Base-by-base conservation (phyloP, 805 yeast genomes). In the Candida schatavii region DNA sequence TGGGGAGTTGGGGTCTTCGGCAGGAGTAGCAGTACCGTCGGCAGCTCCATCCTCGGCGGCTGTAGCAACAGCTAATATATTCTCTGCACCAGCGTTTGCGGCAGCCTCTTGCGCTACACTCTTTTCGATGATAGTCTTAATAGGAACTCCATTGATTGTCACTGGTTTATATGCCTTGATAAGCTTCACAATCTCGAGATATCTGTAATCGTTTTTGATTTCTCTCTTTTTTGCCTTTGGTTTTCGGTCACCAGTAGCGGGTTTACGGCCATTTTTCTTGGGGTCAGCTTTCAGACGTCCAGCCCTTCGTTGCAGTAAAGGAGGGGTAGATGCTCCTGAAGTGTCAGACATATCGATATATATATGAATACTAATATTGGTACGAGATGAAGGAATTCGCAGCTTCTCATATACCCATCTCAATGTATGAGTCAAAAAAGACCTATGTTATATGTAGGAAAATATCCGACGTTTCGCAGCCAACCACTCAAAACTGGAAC, bases 111-210 rank as follows among this genome's bases (percentile, higher is more conserved):
- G 44, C 19, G 39, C 31, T 7, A 33, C 32, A 20, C 41, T 37
- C 35, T 40, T 41, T 20, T 47, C 43, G 10, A 38, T 19, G 18
- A 56, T 42, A 10, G 17, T 44, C 11, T 39, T 21, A 3, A 44
- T 32, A 4, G 62, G 46, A 1, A 49, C 42, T 2, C 74, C 74
- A 46, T 68, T 69, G 26, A 69, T 52, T 10, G 74, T 66, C 9
- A 68, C 52, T 5, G 72, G 73, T 15, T 48, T 51, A 44, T 54
- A 58, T 15, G 52, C 48, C 28, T 56, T 56, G 22, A 63, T 43
- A 17, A 69, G 52, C 43, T 68, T 68, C 36, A 55, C 54, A n/a
- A 67, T 48, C 45, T 68, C 68, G 10, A 49, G 54, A 32, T 53
- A 52, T 41, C 59, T 52, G 34, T 52, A 52, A 34, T 56, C 60